phyloP scores from a whole-genome alignment of 768 basidiomycete genomes.

The Hypholoma fasciculare region DNA sequence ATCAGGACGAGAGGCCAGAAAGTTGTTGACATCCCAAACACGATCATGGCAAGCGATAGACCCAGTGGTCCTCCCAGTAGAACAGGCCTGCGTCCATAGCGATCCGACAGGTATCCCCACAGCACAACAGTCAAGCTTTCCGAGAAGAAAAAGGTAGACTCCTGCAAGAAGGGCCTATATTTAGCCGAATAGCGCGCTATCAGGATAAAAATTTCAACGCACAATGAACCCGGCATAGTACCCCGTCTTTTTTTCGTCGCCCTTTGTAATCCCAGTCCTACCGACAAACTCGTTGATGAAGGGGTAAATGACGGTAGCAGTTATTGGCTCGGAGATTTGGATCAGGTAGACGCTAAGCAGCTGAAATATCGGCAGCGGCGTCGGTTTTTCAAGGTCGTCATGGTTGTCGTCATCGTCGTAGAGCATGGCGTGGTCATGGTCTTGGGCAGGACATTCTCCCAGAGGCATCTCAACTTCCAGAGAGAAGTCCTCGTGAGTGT shows the following conservation, averaged over 20 bases:
- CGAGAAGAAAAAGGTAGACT: conserved; percentile 44
- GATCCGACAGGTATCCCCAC: conserved; percentile 46
- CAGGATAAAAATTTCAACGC: conserved; percentile 7
- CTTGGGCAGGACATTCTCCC: not conserved
- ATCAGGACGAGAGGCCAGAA: conserved; percentile 32
- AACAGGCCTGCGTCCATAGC: conserved; percentile 41
- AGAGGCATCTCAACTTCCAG: not conserved
- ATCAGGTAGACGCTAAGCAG: conserved; percentile 37
- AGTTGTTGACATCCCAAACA: conserved; percentile 41
- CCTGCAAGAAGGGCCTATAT: conserved; percentile 24
- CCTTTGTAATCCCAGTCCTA: conserved; percentile 42
- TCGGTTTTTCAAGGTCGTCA: conserved; percentile 20
- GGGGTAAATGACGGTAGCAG: conserved; percentile 44
- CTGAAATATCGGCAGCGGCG: conserved; percentile 41
- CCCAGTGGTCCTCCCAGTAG: conserved; percentile 43
- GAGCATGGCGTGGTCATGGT: not conserved
- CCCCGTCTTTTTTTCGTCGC: conserved; percentile 44
- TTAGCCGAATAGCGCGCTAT: too few relatives aligned
- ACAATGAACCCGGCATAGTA: conserved; percentile 53
- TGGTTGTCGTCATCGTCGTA: not conserved
- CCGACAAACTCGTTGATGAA: conserved; percentile 47
- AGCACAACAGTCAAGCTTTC: conserved; percentile 43
- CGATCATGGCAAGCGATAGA: conserved; percentile 35
- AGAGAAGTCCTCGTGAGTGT: not conserved
- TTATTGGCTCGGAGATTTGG: conserved; percentile 44